phyloP scores from a whole-genome alignment of 768 basidiomycete species.

The Pisolithus microcarpus region DNA sequence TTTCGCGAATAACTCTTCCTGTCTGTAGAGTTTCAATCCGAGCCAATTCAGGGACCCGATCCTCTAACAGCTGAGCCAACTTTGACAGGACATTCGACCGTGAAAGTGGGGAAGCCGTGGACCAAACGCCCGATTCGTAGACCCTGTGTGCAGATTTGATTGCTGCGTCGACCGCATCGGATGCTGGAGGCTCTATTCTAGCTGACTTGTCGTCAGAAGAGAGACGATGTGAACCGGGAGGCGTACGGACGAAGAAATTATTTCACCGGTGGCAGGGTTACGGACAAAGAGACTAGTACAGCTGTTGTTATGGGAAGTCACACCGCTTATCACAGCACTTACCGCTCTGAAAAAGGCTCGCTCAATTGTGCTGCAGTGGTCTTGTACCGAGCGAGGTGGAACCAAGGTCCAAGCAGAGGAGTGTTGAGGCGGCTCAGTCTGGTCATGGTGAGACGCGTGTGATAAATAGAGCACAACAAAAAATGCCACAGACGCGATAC shows the following conservation, averaged over 20 bases:
- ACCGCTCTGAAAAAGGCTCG: not conserved
- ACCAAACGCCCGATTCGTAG: constrained; percentile 70
- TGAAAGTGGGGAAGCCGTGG: constrained; percentile 45
- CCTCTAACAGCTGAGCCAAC: constrained; percentile 57
- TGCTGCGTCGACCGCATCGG: constrained; percentile 43
- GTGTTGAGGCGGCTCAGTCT: not conserved
- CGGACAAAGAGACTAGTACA: constrained; percentile 42
- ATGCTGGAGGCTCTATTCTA: constrained; percentile 51
- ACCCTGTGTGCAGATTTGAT: constrained; percentile 49
- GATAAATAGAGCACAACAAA: not conserved
- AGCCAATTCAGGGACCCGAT: constrained; percentile 51
- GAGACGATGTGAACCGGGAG: not conserved
- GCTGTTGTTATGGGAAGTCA: not conserved
- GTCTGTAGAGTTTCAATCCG: constrained; percentile 68
- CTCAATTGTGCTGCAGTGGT: not conserved
- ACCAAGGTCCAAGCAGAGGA: not conserved
- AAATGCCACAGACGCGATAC: constrained; percentile 1
- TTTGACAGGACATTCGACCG: constrained; percentile 61
- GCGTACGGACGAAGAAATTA: constrained; percentile 46
- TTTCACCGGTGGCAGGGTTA: constrained; percentile 65
- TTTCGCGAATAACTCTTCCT: constrained; percentile 75
- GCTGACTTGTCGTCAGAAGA: not conserved
- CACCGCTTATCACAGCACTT: not conserved
- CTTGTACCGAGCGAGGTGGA: not conserved
- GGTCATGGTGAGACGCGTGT: no score